A percentile compares a stretch with the other conserved stretches of the same genome.
Evolutionary conservation across 352 stramenopile genomes (phyloP).

Genomic region (Globisporangium perplexum): DNA sequence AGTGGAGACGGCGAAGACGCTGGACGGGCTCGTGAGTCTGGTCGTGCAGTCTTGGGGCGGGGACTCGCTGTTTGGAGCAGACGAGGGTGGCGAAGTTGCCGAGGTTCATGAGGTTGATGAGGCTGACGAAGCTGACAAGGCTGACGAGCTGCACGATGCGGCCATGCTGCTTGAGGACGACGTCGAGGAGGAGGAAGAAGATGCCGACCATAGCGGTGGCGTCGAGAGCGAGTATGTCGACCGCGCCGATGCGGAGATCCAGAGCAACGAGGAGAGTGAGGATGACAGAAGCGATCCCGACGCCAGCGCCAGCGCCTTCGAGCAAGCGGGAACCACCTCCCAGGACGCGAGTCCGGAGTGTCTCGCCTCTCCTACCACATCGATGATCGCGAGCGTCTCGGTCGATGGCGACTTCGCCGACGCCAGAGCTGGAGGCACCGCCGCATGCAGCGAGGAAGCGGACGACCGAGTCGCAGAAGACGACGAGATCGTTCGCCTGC

Average conservation of each 20-base stretch:
- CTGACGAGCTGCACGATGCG: background rate
- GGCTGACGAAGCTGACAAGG: no score
- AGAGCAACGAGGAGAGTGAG: background rate
- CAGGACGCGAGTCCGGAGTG: no score
- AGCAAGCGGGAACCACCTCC: background rate
- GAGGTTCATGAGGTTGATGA: no score
- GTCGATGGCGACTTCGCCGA: background rate
- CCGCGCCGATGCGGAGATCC: background rate
- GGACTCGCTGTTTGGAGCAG: constrained; percentile 6
- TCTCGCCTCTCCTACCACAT: no score
- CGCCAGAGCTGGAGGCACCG: background rate
- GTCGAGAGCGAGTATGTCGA: background rate
- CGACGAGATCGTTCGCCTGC: constrained; percentile 10
- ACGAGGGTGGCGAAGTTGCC: background rate
- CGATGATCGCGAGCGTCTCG: background rate
- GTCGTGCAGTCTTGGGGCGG: constrained; percentile 15
- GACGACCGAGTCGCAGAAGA: background rate
- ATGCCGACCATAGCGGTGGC: background rate
- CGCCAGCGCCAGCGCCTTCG: background rate
- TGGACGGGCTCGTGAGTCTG: constrained; percentile 16
- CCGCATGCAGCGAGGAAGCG: background rate
- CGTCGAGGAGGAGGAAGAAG: background rate
- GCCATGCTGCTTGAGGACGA: background rate
- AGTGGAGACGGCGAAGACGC: constrained; percentile 10
- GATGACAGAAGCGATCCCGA: background rate